Conservation (phyloP, 768 basidiomycete genomes). For the Dictyophora rubrovolvata region DNA sequence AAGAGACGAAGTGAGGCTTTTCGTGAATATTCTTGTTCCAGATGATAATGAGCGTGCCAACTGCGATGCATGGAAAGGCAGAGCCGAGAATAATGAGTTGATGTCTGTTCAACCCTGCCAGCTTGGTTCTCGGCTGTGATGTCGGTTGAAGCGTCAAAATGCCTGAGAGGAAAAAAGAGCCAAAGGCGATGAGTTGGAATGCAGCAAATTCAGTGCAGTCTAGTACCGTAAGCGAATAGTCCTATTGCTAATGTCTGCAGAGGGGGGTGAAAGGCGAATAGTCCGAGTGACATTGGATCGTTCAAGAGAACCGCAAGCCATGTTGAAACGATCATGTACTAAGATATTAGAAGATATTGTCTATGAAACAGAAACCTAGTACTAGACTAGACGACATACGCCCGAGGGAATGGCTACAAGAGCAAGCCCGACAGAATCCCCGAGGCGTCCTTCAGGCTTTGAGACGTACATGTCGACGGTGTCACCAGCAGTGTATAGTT, state of each 20-base stretch:
- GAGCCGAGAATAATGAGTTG: conserved; percentile 48
- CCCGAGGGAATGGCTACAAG: not conserved
- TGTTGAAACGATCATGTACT: conserved; percentile 19
- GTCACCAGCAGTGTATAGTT: not conserved
- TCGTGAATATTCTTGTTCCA: conserved; percentile 47
- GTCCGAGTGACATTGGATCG: conserved; percentile 34
- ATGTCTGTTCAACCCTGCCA: conserved; percentile 59
- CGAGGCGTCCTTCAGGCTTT: conserved; percentile 3
- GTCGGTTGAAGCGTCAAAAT: conserved; percentile 72
- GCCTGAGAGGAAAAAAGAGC: conserved; percentile 28
- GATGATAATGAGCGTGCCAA: conserved; percentile 53
- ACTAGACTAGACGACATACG: not conserved
- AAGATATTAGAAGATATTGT: conserved; percentile 16
- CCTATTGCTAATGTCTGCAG: conserved; percentile 49
- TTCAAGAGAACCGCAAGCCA: conserved; percentile 19
- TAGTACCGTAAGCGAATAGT: conserved; percentile 52
- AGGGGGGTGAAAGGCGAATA: conserved; percentile 60
- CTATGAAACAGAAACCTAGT: not conserved
- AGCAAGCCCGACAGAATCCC: conserved; percentile 4
- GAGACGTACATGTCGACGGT: not conserved
- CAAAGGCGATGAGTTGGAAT: not conserved
- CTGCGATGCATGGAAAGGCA: conserved; percentile 45
- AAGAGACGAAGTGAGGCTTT: conserved; percentile 53
- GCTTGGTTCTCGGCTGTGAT: conserved; percentile 52
- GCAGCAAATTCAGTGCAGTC: not conserved